Conservation (phyloP, 2,329 filamentous ascomycete species). For the Pseudonectria foliicola region DNA sequence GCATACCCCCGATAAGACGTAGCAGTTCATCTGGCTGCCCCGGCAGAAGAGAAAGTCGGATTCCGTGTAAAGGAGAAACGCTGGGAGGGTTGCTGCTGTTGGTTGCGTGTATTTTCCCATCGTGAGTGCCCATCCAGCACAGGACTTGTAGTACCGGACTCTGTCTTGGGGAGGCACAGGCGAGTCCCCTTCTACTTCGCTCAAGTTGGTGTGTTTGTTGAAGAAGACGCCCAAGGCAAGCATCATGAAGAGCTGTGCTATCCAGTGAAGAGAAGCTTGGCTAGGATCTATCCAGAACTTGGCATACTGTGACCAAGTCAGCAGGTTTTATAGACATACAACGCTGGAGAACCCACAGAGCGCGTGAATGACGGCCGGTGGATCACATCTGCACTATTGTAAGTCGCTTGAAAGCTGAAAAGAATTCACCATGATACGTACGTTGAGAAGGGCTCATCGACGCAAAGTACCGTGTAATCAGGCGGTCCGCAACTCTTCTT, state of each 20-base stretch:
- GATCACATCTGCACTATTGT: constrained; percentile 36
- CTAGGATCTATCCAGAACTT: constrained; percentile 41
- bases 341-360: constrained; percentile 25
- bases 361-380: constrained; percentile 47
- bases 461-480: constrained; percentile 47
- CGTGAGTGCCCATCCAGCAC: constrained; percentile 44
- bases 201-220: constrained; percentile 35
- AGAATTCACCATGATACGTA: constrained; percentile 22
- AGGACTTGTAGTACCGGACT: constrained; percentile 41
- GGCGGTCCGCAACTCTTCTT: constrained; percentile 38
- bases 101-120: constrained; percentile 45
- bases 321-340: not conserved
- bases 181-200: constrained; percentile 37
- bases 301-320: constrained; percentile 31
- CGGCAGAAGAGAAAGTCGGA: constrained; percentile 46
- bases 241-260: constrained; percentile 45
- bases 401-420: not conserved
- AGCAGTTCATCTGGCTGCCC: constrained; percentile 46
- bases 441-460: constrained; percentile 46
- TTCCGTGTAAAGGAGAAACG: constrained; percentile 46
- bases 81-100: constrained; percentile 39
- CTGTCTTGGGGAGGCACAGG: constrained; percentile 34
- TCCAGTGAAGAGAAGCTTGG: constrained; percentile 35
- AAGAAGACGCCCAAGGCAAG: constrained; percentile 37
- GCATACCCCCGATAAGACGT: constrained; percentile 42